Evolutionary conservation across 352 stramenopile genomes (phyloP).

Genomic region (Phytopythium cucurbitacearum): DNA sequence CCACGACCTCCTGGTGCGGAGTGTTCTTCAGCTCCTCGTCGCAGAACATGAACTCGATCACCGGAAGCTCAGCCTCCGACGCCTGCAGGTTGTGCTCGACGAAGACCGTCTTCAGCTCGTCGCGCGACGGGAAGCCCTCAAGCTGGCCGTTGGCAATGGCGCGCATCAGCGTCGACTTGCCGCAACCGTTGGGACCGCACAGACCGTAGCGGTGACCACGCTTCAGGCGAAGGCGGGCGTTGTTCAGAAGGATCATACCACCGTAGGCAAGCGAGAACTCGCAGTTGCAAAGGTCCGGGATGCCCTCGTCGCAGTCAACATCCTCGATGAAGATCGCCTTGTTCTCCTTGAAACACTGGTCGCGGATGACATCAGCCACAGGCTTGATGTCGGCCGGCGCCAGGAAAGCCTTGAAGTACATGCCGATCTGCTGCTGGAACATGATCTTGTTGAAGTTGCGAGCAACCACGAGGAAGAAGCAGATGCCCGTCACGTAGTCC

Average conservation of each 20-base stretch:
- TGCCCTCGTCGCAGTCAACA: constrained; percentile 95
- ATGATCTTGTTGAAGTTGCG: constrained; percentile 93
- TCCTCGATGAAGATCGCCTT: constrained; percentile 93
- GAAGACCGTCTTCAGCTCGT: constrained; percentile 95
- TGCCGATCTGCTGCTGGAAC: constrained; percentile 90
- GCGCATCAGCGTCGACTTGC: constrained; percentile 97
- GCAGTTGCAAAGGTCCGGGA: constrained; percentile 98
- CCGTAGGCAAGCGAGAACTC: constrained; percentile 97
- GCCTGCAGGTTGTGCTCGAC: constrained; percentile 97
- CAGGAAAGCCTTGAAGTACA: constrained; percentile 89
- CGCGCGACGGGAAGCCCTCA: constrained; percentile 93
- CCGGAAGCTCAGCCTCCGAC: constrained; percentile 76
- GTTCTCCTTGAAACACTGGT: constrained; percentile 88
- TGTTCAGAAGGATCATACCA: constrained; percentile 91
- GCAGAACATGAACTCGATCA: constrained; percentile 81
- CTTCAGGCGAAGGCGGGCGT: constrained; percentile 88
- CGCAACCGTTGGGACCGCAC: constrained; percentile 90
- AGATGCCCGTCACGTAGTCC: constrained; percentile 85
- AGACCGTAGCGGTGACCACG: constrained; percentile 93
- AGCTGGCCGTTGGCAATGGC: constrained; percentile 95
- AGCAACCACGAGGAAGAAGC: constrained; percentile 84
- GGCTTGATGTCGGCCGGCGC: constrained; percentile 56
- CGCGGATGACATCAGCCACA: constrained; percentile 67
- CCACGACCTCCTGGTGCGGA: constrained; percentile 83
- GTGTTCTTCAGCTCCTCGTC: constrained; percentile 91